Evolutionary conservation across 371 early-diverging fungal genomes (phyloP).

Genomic region (Rhizopus delemar): DNA sequence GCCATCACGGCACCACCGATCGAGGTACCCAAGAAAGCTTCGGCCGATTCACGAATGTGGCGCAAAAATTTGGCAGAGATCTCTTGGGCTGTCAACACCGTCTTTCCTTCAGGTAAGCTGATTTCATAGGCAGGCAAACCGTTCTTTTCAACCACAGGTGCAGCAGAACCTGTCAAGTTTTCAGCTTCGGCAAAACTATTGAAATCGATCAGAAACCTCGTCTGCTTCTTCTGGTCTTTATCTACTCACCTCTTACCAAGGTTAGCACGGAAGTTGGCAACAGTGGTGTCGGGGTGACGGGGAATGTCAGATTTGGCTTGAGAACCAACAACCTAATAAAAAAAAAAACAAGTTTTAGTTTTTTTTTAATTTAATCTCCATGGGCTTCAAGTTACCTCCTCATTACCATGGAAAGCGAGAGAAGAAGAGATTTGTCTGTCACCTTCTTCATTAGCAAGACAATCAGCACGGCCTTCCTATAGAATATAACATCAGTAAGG

Average conservation of each 20-base stretch:
- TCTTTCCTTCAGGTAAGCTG: slow-evolving; percentile 62
- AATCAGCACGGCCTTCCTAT: slow-evolving; percentile 82
- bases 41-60: slow-evolving; percentile 87
- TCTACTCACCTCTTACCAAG: slow-evolving; percentile 69
- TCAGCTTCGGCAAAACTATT: slow-evolving; percentile 45
- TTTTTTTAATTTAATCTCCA: too few relatives aligned
- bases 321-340: slow-evolving; percentile 78
- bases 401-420: slow-evolving; percentile 88
- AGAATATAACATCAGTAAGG: slow-evolving; percentile 17
- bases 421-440: slow-evolving; percentile 92
- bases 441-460: slow-evolving; percentile 97
- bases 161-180: slow-evolving; percentile 56
- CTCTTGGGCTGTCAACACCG: slow-evolving; percentile 67
- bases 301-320: slow-evolving; percentile 91
- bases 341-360: too few relatives aligned
- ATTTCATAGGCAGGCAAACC: slow-evolving; percentile 80
- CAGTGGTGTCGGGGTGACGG: slow-evolving; percentile 86
- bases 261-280: slow-evolving; percentile 82
- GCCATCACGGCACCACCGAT: slow-evolving; percentile 92
- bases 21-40: slow-evolving; percentile 78
- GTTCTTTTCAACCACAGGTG: slow-evolving; percentile 67
- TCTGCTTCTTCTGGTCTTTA: too few relatives aligned
- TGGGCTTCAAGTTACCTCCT: slow-evolving; percentile 57
- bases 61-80: slow-evolving; percentile 78
- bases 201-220: too few relatives aligned